These are phyloP conservation scores for Chlamydomonas incerta DNA, from an alignment of 139 green algal species.

Conservation along the genomic window DNA sequence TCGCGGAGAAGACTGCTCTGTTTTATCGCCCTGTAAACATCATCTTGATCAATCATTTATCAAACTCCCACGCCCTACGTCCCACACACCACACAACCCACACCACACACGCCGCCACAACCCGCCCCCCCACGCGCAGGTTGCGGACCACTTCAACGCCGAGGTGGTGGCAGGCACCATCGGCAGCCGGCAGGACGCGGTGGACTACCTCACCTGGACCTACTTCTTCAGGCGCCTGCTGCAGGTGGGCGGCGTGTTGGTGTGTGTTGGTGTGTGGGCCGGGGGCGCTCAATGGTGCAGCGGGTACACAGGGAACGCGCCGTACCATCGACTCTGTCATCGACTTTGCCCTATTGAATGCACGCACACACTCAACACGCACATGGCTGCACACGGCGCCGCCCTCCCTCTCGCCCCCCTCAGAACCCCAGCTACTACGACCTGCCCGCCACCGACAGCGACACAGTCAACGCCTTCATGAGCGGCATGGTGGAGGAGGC, in stretches of 20 bases:
- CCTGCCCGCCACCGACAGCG: slow-evolving; percentile 71
- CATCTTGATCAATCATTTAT: too few relatives aligned
- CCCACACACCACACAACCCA: background rate
- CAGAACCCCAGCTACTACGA: slow-evolving; percentile 98
- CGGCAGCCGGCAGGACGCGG: slow-evolving; percentile 78
- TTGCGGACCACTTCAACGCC: slow-evolving; percentile 97
- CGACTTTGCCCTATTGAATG: too few relatives aligned
- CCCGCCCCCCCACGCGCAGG: slow-evolving; percentile 19
- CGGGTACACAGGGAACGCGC: too few relatives aligned
- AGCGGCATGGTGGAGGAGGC: slow-evolving; percentile 80
- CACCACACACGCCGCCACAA: background rate
- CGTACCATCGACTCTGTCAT: too few relatives aligned
- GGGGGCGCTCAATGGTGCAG: too few relatives aligned
- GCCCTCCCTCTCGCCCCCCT: too few relatives aligned
- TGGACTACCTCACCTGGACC: slow-evolving; percentile 98
- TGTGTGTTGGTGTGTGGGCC: too few relatives aligned
- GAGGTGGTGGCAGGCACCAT: slow-evolving; percentile 91
- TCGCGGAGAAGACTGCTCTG: too few relatives aligned
- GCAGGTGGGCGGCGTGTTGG: background rate
- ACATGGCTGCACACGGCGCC: too few relatives aligned
- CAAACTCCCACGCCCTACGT: background rate
- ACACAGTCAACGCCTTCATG: slow-evolving; percentile 82
- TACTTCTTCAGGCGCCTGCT: slow-evolving; percentile 85
- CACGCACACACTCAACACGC: too few relatives aligned
- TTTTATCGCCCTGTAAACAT: too few relatives aligned